Base-by-base conservation (phyloP, 306 rosid genomes). In the Acmispon strigosus region DNA sequence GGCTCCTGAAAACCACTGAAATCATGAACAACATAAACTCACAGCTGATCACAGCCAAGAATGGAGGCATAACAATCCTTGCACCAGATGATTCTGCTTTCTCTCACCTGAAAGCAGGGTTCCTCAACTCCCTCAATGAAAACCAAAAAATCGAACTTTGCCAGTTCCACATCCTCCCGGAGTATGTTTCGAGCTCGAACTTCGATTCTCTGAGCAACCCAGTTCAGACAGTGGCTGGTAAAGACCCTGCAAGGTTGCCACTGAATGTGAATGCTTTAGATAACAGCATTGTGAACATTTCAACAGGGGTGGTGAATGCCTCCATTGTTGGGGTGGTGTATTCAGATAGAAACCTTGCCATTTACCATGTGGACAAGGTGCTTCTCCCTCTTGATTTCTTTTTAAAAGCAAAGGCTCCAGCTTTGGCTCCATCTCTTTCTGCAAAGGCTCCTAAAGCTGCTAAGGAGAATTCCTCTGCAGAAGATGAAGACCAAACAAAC, bases 261-360 rank as follows among this genome's bases (percentile, higher is more conserved):
- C 55, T 88, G 6, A 84, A 88, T 34, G 73, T 86, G 6, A 83
- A 78, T 3, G 82, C 86, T 0, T 54, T 79, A 8, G 87, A 90
- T 9, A 81, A 62, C 70, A 74, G 78, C 37, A 32, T 32, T 8
- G 92, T 85, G 3, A 85, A 81, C 57, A 76, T 89, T 9, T 81
- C 86, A 2, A 87, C 92, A 3, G 96, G 92, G 6, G 68, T 90
- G 0, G 90, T 85, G 3, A 85, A 87, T 52, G 82, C 92, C 4
- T 57, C 87, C 0, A 20, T 87, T 37, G 62, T 83, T 0, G 89
- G 87, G 1, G 78, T 85, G 0, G 72, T 90, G 0, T 90, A 83
- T 43, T 53, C 87, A 0, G 90, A 87, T 72, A 62, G 65, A 12
- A 86, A 83, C 36, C 67, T 89, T n/a, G 92, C 85, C 1, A 61